These are phyloP conservation scores for Echeveria elegans DNA, from an alignment of 164 flowering plant species.

Conservation along the genomic window DNA sequence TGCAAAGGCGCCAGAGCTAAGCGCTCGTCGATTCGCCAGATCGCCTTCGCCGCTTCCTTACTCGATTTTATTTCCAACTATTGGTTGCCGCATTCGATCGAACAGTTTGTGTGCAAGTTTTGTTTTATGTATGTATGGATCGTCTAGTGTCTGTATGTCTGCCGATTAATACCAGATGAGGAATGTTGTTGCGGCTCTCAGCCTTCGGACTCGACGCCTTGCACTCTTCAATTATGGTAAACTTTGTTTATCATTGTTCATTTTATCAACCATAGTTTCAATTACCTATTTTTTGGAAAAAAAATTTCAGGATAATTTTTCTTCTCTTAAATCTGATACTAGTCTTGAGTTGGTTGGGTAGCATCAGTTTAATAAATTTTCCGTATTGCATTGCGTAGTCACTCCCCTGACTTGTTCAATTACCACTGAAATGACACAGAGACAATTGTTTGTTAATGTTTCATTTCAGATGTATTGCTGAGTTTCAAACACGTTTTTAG, in stretches of 20 bases:
- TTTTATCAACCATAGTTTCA: too few relatives aligned
- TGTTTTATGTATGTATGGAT: neutral
- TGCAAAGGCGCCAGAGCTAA: neutral
- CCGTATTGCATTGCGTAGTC: too few relatives aligned
- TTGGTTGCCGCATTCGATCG: neutral
- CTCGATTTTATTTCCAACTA: too few relatives aligned
- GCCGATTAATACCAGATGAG: slow-evolving; percentile 1
- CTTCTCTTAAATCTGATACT: too few relatives aligned
- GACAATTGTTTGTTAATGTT: neutral
- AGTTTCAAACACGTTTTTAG: neutral
- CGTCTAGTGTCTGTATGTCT: neutral
- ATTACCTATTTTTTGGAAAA: neutral
- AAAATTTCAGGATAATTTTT: too few relatives aligned
- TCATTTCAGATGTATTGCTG: neutral
- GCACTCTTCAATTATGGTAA: neutral
- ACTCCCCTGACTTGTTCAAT: neutral
- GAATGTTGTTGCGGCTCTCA: slow-evolving; percentile 5
- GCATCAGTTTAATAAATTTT: neutral
- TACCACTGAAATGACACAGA: neutral
- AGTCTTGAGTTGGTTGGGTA: neutral
- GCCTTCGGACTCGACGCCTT: slow-evolving; percentile 6
- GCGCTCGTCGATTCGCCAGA: neutral
- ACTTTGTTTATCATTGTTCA: too few relatives aligned
- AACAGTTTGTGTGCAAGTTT: neutral
- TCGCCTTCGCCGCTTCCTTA: neutral